Evolutionary conservation across 2,329 filamentous ascomycete genomes (phyloP).

Genomic region (Fusarium anthophilum): DNA sequence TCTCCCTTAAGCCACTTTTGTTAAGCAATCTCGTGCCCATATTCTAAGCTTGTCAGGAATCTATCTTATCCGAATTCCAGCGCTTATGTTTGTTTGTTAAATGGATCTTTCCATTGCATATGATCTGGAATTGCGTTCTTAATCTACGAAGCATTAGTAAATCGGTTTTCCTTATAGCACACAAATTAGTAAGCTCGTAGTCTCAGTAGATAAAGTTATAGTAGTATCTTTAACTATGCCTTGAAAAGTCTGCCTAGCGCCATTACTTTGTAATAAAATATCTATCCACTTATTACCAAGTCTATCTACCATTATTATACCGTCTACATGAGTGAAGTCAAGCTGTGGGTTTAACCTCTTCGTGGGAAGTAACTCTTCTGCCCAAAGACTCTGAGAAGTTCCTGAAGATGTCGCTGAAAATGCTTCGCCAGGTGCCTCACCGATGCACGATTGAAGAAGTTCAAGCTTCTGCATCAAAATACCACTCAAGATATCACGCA

Average conservation of each 20-base stretch:
- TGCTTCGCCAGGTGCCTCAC: background rate
- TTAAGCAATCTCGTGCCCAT: background rate
- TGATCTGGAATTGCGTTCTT: fast-evolving
- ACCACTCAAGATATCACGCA: background rate
- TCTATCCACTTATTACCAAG: background rate
- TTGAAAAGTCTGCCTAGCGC: background rate
- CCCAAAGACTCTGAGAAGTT: background rate
- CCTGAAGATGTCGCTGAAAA: background rate
- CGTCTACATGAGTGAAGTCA: background rate
- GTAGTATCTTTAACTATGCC: too few species aligned
- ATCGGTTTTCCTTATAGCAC: fast-evolving
- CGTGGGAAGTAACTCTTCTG: background rate
- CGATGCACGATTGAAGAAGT: background rate
- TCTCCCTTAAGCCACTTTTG: background rate
- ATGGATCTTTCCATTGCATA: fast-evolving
- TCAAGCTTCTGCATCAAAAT: background rate
- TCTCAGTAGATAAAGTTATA: background rate
- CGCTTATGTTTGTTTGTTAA: fast-evolving
- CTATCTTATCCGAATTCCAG: background rate
- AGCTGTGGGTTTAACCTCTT: background rate
- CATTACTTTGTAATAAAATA: too few species aligned
- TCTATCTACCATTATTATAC: background rate
- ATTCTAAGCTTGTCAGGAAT: fast-evolving
- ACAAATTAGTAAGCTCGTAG: too few species aligned
- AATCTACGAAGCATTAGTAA: too few species aligned